Conservation (phyloP, 2,329 filamentous ascomycete species). For the Pseudomassariella vexata region DNA sequence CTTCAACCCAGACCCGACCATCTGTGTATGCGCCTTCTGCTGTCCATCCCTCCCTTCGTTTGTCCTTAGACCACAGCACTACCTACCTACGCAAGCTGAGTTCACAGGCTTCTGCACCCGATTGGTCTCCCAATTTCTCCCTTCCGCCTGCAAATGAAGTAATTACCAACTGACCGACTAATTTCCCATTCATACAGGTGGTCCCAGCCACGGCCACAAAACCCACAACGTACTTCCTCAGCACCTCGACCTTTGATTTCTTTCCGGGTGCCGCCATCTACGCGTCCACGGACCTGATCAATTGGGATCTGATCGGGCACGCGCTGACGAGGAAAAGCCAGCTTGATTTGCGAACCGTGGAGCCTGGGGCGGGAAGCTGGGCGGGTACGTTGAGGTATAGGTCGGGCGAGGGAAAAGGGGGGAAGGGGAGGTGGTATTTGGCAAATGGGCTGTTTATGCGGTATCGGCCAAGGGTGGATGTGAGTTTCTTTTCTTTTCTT, state of each 20-base stretch:
- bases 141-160: too few species aligned
- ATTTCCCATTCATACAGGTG: too few species aligned
- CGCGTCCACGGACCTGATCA: conserved; percentile 45
- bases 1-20: conserved; percentile 57
- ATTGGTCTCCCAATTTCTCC: too few species aligned
- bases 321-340: conserved; percentile 44
- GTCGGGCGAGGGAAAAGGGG: conserved; percentile 22
- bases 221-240: conserved; percentile 44
- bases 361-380: conserved; percentile 45
- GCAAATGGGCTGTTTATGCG: conserved; percentile 37
- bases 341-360: conserved; percentile 44
- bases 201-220: conserved; percentile 19
- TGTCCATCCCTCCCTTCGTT: not conserved
- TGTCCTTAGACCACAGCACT: too few species aligned
- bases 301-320: conserved; percentile 47
- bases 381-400: conserved; percentile 41
- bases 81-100: too few species aligned
- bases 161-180: too few species aligned
- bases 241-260: conserved; percentile 57
- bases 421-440: conserved; percentile 43
- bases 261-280: conserved; percentile 59
- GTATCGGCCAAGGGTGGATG: conserved; percentile 30
- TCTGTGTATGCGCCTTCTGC: conserved; percentile 23
- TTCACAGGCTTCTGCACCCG: too few species aligned
- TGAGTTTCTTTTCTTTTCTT: too few species aligned